Conservation (phyloP, 805 yeast genomes). For the Pichia membranifaciens region DNA sequence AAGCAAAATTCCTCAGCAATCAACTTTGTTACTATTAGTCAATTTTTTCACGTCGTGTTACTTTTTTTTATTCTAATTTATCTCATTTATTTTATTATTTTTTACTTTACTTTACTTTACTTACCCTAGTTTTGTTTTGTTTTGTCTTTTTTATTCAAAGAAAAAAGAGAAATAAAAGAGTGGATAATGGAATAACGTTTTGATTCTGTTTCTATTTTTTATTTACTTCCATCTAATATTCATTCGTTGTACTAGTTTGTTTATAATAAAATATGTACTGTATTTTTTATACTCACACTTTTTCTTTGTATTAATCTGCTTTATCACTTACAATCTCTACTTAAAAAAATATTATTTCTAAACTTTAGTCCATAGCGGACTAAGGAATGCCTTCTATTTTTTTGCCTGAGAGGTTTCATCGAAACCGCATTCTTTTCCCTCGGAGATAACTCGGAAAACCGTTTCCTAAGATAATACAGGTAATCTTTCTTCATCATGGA, state of each 20-base stretch:
- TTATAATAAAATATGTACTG: neutral
- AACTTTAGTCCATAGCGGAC: too few relatives aligned
- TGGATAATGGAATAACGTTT: slow-evolving; percentile 2
- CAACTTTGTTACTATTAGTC: slow-evolving; percentile 2
- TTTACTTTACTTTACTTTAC: slow-evolving; percentile 1
- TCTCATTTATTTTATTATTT: neutral
- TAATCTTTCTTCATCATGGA: too few relatives aligned
- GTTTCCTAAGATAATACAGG: too few relatives aligned
- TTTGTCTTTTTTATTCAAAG: slow-evolving; percentile 4
- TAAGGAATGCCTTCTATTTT: too few relatives aligned
- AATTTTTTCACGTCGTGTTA: neutral
- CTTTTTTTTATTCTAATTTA: slow-evolving; percentile 1
- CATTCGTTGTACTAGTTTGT: slow-evolving; percentile 2
- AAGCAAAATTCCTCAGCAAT: neutral
- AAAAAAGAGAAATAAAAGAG: neutral
- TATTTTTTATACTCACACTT: slow-evolving; percentile 1
- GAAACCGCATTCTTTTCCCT: too few relatives aligned
- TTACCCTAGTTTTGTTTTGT: neutral
- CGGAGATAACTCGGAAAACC: too few relatives aligned
- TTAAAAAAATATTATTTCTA: neutral
- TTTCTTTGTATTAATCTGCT: slow-evolving; percentile 3
- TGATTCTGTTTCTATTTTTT: neutral
- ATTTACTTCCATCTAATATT: slow-evolving; percentile 1
- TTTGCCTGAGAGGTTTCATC: neutral
- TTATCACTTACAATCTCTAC: neutral